Evolutionary conservation across 352 stramenopile species (phyloP), one percentile per base, ranked within the genome.

Genomic region (Globisporangium canariense): DNA sequence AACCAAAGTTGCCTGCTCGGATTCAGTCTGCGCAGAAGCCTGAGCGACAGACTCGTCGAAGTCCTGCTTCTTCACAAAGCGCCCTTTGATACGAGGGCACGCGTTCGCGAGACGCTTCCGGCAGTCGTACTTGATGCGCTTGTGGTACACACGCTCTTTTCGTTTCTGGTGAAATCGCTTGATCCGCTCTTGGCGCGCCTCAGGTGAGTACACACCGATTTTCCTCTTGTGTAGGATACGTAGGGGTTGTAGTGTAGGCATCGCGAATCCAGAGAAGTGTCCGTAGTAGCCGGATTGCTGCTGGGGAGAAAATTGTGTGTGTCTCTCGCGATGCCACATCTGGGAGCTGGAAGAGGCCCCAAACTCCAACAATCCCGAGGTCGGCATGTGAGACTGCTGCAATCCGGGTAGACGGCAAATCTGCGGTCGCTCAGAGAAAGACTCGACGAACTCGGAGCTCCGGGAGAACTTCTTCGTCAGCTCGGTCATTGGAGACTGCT

Each of bases 61-160:
- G 22, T 62, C 57, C n/a, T 62, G 43, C 57, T 80, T 76, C 51
- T 68, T 57, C 41, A 89, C 83, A 49, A 92, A 92, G 20, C 83
- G 79, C n/a, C 83, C 83, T 68, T 89, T 89, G 62, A 89, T 62
- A 14, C 81, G 81, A 49, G 80, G 83, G 60, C 81, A 89, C 10
- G 79, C 76, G 53, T 80, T 86, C n/a, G 83, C 83, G 28, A 92
- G 71, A 0, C 75, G 77, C 61, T 89, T 88, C 58, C 83, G 81
- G 64, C 81, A 89, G 50, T 73, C 79, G 65, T 92, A 92, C 64
- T 89, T 89, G 72, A 90, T 73, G 56, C 76, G 77, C 63, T 90
- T 90, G 62, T 82, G 73, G 49, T 80, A 92, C 47, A 90, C 81
- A 34, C 81, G 80, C 58, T 77, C 71, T 58, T 90, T 86, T 56